phyloP scores from a whole-genome alignment of 768 basidiomycete genomes.

The Suillus plorans region DNA sequence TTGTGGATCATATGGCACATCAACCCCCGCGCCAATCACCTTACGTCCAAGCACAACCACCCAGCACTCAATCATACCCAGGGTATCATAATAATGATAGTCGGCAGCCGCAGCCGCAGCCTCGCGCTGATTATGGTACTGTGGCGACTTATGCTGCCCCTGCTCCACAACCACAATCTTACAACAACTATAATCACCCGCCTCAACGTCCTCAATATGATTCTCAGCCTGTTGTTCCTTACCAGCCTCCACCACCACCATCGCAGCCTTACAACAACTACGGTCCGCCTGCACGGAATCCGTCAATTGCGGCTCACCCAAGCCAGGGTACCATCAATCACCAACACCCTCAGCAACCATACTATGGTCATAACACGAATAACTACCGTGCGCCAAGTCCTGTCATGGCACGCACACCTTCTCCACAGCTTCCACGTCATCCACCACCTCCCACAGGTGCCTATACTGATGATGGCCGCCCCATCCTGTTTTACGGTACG shows the following conservation, averaged over 20 bases:
- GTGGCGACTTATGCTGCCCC: conserved; percentile 16
- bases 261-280: conserved; percentile 12
- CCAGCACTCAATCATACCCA: conserved; percentile 17
- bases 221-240: conserved; percentile 16
- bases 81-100: conserved; percentile 20
- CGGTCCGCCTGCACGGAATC: conserved; percentile 7
- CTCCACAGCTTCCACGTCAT: conserved; percentile 44
- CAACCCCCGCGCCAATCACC: conserved; percentile 24
- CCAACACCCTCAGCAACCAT: conserved; percentile 33
- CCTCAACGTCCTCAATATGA: conserved; percentile 24
- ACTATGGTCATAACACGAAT: conserved; percentile 13
- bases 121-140: conserved; percentile 20
- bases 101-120: conserved; percentile 40
- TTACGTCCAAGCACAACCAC: not conserved
- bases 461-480: conserved; percentile 78
- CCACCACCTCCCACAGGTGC: conserved; percentile 63
- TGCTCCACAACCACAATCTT: conserved; percentile 8
- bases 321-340: conserved; percentile 22
- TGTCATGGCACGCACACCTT: conserved; percentile 45
- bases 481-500: conserved; percentile 88
- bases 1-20: conserved; percentile 77
- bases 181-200: conserved; percentile 14
- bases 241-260: conserved; percentile 16
- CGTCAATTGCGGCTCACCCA: conserved; percentile 7
- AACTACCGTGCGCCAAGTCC: conserved; percentile 46